These are phyloP conservation scores for Penicillium sp. DNA, from an alignment of 2,329 filamentous ascomycete species.

Conservation along the genomic window DNA sequence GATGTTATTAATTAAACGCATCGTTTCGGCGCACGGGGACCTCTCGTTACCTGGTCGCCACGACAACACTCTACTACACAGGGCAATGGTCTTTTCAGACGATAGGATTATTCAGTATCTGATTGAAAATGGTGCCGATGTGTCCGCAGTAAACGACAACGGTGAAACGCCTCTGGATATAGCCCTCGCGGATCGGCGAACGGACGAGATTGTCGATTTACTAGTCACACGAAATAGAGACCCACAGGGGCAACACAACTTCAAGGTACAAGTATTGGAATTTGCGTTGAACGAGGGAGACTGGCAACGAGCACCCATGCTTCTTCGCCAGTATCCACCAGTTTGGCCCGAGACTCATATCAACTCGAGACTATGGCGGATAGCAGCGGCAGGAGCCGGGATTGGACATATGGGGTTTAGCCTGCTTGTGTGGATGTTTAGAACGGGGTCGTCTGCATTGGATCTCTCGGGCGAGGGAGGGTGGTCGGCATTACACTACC, in stretches of 20 bases:
- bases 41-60: background rate
- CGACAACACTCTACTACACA: background rate
- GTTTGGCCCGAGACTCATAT: background rate
- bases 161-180: background rate
- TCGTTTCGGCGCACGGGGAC: background rate
- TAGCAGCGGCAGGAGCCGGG: background rate
- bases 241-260: background rate
- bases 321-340: background rate
- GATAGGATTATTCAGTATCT: background rate
- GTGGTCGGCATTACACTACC: background rate
- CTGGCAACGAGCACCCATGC: background rate
- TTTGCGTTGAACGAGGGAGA: background rate
- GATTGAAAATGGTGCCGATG: background rate
- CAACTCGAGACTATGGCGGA: background rate
- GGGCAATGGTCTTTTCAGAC: background rate
- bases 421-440: background rate
- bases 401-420: background rate
- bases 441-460: background rate
- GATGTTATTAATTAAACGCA: background rate
- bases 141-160: background rate
- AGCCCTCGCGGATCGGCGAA: background rate
- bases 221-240: background rate
- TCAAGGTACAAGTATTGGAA: background rate
- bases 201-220: background rate
- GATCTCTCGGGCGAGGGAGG: background rate